A percentile compares a stretch with the other conserved stretches of the same genome.
Evolutionary conservation across 108 stramenopile genomes (phyloP).

Genomic region (Schizochytrium sp.): DNA sequence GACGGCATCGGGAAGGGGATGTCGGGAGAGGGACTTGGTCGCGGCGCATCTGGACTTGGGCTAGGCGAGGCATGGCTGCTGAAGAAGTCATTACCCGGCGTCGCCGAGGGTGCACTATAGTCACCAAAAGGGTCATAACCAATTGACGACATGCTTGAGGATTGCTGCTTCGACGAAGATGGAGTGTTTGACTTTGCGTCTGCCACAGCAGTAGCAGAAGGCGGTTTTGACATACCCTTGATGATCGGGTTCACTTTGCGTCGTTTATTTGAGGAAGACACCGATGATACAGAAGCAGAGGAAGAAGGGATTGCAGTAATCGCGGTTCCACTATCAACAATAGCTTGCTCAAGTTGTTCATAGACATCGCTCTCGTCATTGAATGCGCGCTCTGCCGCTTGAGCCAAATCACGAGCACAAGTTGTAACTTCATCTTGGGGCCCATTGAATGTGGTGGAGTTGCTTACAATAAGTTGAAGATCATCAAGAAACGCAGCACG

Average conservation of each 20-base stretch:
- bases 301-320: not conserved
- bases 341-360: not conserved
- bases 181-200: not conserved
- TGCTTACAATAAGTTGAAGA: not conserved
- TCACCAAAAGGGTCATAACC: not conserved
- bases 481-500: constrained; percentile 25
- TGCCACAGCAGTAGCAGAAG: not conserved
- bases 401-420: not conserved
- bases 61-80: not conserved
- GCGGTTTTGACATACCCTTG: constrained; percentile 28
- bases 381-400: not conserved
- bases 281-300: not conserved
- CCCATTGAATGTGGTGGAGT: constrained; percentile 32
- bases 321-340: not conserved
- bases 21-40: not conserved
- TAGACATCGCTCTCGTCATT: not conserved
- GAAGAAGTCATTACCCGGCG: constrained; percentile 34
- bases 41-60: constrained; percentile 29
- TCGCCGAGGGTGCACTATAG: not conserved
- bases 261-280: not conserved
- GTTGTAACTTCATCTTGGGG: not conserved
- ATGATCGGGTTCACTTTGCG: not conserved
- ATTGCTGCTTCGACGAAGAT: not conserved
- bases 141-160: not conserved
- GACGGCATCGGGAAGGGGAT: not conserved